Conservation (phyloP, 257 asterid genomes). For the Salvia miltiorrhiza region DNA sequence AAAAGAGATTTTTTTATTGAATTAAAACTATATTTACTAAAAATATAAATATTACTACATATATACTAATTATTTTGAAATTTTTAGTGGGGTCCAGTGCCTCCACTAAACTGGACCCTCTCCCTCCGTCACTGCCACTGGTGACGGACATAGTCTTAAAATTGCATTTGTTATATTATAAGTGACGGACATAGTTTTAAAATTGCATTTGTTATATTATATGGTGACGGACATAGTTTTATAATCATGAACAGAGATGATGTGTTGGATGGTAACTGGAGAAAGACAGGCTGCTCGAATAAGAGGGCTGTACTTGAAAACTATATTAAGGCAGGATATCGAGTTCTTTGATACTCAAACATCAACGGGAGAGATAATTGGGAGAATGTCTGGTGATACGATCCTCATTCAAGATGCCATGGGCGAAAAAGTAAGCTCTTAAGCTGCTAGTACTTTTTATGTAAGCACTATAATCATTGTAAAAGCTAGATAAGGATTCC, state of each 20-base stretch:
- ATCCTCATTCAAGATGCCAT: constrained; percentile 81
- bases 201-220: no score
- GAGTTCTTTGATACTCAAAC: constrained; percentile 66
- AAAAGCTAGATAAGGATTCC: not conserved
- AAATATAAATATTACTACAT: no score
- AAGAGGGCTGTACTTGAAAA: constrained; percentile 49
- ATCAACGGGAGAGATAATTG: constrained; percentile 59
- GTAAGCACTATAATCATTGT: no score
- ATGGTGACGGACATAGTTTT: not conserved
- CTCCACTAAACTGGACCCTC: no score
- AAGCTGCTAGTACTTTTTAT: constrained; percentile 25
- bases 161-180: no score
- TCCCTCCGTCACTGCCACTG: no score
- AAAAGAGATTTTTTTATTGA: no score
- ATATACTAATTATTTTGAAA: no score
- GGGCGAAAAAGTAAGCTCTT: constrained; percentile 61
- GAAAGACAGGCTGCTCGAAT: constrained; percentile 63
- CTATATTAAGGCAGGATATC: constrained; percentile 60
- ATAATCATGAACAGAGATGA: constrained; percentile 43
- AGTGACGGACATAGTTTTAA: no score
- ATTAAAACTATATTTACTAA: no score
- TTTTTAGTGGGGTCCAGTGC: no score
- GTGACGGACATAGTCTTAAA: no score
- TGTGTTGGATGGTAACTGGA: constrained; percentile 70
- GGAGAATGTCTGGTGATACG: constrained; percentile 63